Percentiles rank a stretch among this genome's conserved stretches.
Conservation (phyloP, 2,329 filamentous ascomycete genomes). For the Cercospora berteroae region DNA sequence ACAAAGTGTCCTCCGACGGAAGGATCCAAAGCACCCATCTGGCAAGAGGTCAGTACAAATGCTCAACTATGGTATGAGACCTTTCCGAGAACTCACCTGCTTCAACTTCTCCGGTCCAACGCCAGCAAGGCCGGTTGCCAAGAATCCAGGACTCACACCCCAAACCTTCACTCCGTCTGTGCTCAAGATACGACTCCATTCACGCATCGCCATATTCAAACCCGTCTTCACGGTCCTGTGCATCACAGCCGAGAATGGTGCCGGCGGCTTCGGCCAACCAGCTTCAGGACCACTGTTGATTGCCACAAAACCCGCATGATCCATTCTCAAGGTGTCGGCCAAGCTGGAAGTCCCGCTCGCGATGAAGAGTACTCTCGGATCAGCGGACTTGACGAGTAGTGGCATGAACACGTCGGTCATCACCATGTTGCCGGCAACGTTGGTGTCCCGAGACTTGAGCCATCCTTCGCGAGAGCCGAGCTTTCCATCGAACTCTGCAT, state of each 20-base stretch:
- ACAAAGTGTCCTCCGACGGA: conserved; percentile 40
- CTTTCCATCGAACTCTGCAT: conserved; percentile 37
- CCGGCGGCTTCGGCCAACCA: conserved; percentile 50
- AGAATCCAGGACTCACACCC: conserved; percentile 46
- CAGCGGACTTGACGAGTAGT: conserved; percentile 39
- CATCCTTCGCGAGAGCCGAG: conserved; percentile 40
- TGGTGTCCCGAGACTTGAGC: conserved; percentile 40
- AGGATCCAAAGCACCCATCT: conserved; percentile 42
- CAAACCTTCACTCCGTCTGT: conserved; percentile 52
- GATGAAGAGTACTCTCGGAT: conserved; percentile 42
- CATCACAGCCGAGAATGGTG: conserved; percentile 31
- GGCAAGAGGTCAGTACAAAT: conserved; percentile 1
- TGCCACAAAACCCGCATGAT: conserved; percentile 29
- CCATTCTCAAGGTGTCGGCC: conserved; percentile 34
- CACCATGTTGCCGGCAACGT: conserved; percentile 42
- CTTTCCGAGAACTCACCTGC: conserved; percentile 7
- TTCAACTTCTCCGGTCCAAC: conserved; percentile 32
- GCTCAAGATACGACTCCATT: conserved; percentile 46
- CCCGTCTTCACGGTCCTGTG: conserved; percentile 49
- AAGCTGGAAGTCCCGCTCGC: conserved; percentile 46
- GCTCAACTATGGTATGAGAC: background rate
- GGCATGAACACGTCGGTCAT: conserved; percentile 40
- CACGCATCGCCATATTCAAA: conserved; percentile 52
- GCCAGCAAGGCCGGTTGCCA: conserved; percentile 47
- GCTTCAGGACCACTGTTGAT: conserved; percentile 32